Evolutionary conservation across 352 stramenopile species (phyloP), one percentile per base, ranked within the genome.

Genomic region (Aphanomyces euteiches): DNA sequence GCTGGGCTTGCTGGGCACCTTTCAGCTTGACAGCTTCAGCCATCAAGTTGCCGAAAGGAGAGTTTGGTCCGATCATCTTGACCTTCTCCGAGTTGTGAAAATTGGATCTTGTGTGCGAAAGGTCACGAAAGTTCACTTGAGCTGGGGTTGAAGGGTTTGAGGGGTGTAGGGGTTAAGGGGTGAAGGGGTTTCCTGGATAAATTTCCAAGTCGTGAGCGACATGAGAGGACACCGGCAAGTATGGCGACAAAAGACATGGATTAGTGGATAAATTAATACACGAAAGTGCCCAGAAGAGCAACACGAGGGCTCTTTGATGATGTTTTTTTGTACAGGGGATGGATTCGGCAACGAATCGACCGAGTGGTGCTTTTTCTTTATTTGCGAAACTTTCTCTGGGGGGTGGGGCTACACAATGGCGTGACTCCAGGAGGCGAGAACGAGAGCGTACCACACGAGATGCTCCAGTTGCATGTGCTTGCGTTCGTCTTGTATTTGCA

Each of bases 11-110:
- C 48, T 95, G 87, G 12, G 84, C 80, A 5, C 83, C 82, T 69
- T 95, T 95, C 17, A 95, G 75, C 81, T 92, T 93, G 13, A 92
- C 87, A 8, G 85, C 87, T 61, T 95, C 91, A 73, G 73, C 87
- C 85, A 95, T 95, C 57, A 95, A 73, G 63, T 93, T 86, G 3
- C 76, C 83, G 36, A 95, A 94, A 72, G 87, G 87, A 13, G 64
- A 61, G 47, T 41, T 50, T 38, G 28, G n/a, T n/a, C n/a, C 47
- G 45, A 70, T 70, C 64, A 70, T 70, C 47, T 19, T 47, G 36
- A 7, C 59, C 8, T 12, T 50, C 17, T 50, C 43, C 43, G 2
- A 28, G 28, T 28, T 28, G 28, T 28, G 28, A 28, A 28, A 28
- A 28, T 28, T 28, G 28, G 28, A 28, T 28, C 28, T 28, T 28